phyloP scores from a whole-genome alignment of 2,329 filamentous ascomycete species.

The Beauveria asiatica region DNA sequence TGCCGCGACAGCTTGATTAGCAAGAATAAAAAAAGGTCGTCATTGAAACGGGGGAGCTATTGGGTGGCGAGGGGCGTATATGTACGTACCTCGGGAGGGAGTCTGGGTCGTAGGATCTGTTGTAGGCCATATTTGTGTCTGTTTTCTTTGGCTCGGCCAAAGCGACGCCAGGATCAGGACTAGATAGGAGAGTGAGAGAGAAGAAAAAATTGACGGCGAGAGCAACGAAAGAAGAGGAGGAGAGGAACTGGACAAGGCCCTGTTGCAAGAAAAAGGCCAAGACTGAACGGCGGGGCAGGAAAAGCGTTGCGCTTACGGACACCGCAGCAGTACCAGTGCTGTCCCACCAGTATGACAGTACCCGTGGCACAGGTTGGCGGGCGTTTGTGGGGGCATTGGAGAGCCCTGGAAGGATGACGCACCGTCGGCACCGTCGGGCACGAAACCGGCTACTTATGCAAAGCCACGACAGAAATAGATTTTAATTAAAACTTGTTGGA shows the following conservation, averaged over 20 bases:
- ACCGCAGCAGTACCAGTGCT: background rate
- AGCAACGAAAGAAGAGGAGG: background rate
- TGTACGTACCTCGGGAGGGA: slow-evolving; percentile 74
- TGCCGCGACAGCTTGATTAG: slow-evolving; percentile 22
- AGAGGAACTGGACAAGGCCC: background rate
- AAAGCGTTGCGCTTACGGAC: background rate
- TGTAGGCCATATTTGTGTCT: slow-evolving; percentile 71
- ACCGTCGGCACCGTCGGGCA: background rate
- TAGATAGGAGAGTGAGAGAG: background rate
- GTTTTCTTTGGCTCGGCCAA: background rate
- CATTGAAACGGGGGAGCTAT: background rate
- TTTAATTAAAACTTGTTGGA: fast-evolving
- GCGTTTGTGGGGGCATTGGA: background rate
- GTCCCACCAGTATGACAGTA: no score
- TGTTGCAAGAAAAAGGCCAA: background rate
- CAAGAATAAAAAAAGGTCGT: slow-evolving; percentile 6
- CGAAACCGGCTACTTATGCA: background rate
- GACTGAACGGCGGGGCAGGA: slow-evolving; percentile 1
- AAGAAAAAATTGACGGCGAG: background rate
- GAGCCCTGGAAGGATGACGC: background rate
- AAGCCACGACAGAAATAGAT: background rate
- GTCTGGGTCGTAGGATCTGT: slow-evolving; percentile 86
- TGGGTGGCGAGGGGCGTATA: background rate
- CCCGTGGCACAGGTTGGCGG: background rate
- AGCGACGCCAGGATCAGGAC: background rate